These are phyloP conservation scores for Pulicaria dysenterica DNA, from an alignment of 129 eudicot species.

Conservation along the genomic window DNA sequence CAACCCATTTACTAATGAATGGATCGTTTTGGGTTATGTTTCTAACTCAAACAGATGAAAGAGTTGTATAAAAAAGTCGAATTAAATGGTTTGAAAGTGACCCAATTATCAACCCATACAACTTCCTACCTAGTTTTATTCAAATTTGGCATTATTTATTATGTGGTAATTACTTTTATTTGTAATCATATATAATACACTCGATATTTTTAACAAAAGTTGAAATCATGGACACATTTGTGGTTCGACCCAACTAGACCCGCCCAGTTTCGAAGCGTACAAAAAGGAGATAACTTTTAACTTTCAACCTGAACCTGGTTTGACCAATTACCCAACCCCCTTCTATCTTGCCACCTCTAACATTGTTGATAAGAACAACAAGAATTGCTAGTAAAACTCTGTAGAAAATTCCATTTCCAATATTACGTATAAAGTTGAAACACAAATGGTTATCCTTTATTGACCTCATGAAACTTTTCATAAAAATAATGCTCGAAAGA, in stretches of 20 bases:
- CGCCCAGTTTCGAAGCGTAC: not conserved
- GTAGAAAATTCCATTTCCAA: too few species aligned
- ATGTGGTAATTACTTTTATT: not conserved
- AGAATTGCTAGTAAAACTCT: too few species aligned
- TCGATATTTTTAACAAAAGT: not conserved
- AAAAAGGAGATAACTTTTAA: not conserved
- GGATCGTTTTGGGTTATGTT: not conserved
- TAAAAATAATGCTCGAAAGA: too few species aligned
- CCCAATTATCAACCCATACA: not conserved
- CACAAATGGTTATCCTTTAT: too few species aligned
- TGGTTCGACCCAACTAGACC: not conserved
- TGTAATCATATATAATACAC: not conserved
- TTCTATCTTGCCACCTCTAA: too few species aligned
- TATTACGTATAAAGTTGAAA: too few species aligned
- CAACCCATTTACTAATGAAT: too few species aligned
- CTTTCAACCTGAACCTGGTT: not conserved
- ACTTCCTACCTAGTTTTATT: not conserved
- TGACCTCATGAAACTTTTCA: too few species aligned
- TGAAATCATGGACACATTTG: not conserved
- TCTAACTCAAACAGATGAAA: not conserved
- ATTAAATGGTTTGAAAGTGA: not conserved
- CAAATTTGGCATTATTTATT: not conserved
- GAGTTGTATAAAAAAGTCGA: not conserved
- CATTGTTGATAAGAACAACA: too few species aligned
- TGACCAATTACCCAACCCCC: not conserved